Percentiles rank a stretch among this genome's conserved stretches.
phyloP scores from a whole-genome alignment of 495 filamentous ascomycete genomes.

The Sporormia fimetaria region DNA sequence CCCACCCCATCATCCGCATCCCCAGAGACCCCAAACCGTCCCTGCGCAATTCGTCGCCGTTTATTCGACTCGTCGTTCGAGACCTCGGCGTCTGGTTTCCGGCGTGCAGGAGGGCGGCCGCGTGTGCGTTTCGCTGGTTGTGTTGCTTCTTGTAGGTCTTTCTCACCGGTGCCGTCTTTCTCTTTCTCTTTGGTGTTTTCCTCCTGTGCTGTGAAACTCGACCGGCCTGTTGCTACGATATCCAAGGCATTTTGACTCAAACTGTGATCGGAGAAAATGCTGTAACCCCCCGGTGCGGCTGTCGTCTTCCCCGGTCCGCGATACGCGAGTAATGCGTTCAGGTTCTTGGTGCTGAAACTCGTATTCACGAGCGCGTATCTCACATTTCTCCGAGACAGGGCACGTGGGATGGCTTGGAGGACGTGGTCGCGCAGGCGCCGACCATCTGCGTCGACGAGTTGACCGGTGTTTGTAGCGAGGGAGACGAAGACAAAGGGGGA shows the following conservation, averaged over 20 bases:
- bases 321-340: conserved; percentile 51
- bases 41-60: not conserved
- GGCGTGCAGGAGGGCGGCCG: conserved; percentile 37
- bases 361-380: conserved; percentile 56
- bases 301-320: conserved; percentile 57
- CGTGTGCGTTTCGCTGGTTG: conserved; percentile 36
- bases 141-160: conserved; percentile 30
- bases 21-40: conserved; percentile 42
- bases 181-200: conserved; percentile 5
- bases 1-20: conserved; percentile 43
- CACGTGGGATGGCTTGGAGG: conserved; percentile 63
- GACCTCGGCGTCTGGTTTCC: conserved; percentile 41
- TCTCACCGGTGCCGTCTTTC: conserved; percentile 29
- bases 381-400: conserved; percentile 57
- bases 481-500: conserved; percentile 66
- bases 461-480: conserved; percentile 36
- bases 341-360: conserved; percentile 52
- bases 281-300: conserved; percentile 62
- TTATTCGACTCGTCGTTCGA: conserved; percentile 36
- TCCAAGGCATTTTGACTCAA: conserved; percentile 49
- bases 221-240: conserved; percentile 33
- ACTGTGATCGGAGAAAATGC: conserved; percentile 58
- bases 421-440: conserved; percentile 58
- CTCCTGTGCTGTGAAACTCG: conserved; percentile 8
- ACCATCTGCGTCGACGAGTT: conserved; percentile 41